Evolutionary conservation across 164 flowering plant species (phyloP).

Genomic region (Berberis thunbergii): DNA sequence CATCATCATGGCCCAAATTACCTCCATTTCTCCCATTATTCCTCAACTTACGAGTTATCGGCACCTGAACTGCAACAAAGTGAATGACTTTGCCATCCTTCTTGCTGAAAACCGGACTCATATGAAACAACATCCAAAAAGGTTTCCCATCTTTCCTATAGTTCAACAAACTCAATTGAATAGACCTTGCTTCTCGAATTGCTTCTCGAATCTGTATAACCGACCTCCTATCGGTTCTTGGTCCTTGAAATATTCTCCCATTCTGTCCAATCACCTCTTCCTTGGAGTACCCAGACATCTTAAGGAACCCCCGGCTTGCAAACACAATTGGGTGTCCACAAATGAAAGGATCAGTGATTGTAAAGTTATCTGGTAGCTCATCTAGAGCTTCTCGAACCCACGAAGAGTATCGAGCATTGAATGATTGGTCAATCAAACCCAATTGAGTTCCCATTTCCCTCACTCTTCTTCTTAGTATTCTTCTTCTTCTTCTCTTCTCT

Average conservation of each 20-base stretch:
- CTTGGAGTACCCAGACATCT: constrained; percentile 63
- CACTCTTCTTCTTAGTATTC: background rate
- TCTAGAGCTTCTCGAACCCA: constrained; percentile 58
- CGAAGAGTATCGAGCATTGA: constrained; percentile 40
- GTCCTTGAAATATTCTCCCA: constrained; percentile 83
- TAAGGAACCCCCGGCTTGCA: constrained; percentile 73
- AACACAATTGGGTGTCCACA: constrained; percentile 88
- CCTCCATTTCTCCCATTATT: constrained; percentile 20
- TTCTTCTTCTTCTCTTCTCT: background rate
- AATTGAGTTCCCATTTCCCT: constrained; percentile 39
- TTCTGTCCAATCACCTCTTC: constrained; percentile 75
- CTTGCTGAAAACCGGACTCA: constrained; percentile 65
- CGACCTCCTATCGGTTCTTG: constrained; percentile 51
- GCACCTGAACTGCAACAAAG: constrained; percentile 82
- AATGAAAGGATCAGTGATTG: constrained; percentile 78
- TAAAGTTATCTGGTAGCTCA: constrained; percentile 58
- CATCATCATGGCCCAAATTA: background rate
- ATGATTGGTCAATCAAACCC: constrained; percentile 44
- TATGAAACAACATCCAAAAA: constrained; percentile 77
- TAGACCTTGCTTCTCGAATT: constrained; percentile 48
- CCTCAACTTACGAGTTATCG: constrained; percentile 36
- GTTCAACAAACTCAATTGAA: constrained; percentile 59
- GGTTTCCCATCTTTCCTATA: constrained; percentile 82
- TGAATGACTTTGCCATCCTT: constrained; percentile 63
- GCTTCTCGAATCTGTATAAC: constrained; percentile 79